Evolutionary conservation across 2,329 filamentous ascomycete species (phyloP), one percentile per base, ranked within the genome.

Genomic region (Botrytis aclada): DNA sequence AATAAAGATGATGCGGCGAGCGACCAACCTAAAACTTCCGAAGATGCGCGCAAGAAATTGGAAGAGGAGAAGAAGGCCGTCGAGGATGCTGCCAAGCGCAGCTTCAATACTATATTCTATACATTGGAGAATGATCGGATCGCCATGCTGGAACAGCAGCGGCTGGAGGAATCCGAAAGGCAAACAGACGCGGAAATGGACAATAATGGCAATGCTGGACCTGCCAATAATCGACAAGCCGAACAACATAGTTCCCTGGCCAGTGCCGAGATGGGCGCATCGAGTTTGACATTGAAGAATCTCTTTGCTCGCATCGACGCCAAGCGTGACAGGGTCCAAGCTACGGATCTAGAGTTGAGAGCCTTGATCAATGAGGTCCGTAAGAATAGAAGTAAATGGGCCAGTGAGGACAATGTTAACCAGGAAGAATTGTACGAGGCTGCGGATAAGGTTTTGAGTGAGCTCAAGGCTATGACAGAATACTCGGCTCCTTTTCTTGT

Each of bases 351-450:
- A 37, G 95, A 99, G 80, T 86, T 99, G 74, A 90, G 96, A 74
- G 93, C 92, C 67, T 85, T 99, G 73, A 97, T 99, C 88, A 98
- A 96, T 79, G 96, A 99, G 82, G 96, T 99, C 29, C 90, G 96
- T 76, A 99, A 98, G 83, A 98, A 98, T 78, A 88, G 96, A 79
- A 98, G 95, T 83, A 99, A 99, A 84, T 99, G 96, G 96, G 95
- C 96, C 5, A 98, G 93, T 81, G 96, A 98, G 82, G 96, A 99
- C 78, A 96, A 97, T 77, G 92, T 99, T 75, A 95, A 96, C 74
- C 96, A 99, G 83, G 96, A 99, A 82, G 96, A 99, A 83, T 87
- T 99, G 9, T 99, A 99, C 81, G 96, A 99, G 84, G 94, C 96
- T 18, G 87, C 96, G 22, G 96, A 99, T 82, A 98, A 98, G 84